Conservation (phyloP, 495 filamentous ascomycete genomes). For the Penicilliopsis zonata region DNA sequence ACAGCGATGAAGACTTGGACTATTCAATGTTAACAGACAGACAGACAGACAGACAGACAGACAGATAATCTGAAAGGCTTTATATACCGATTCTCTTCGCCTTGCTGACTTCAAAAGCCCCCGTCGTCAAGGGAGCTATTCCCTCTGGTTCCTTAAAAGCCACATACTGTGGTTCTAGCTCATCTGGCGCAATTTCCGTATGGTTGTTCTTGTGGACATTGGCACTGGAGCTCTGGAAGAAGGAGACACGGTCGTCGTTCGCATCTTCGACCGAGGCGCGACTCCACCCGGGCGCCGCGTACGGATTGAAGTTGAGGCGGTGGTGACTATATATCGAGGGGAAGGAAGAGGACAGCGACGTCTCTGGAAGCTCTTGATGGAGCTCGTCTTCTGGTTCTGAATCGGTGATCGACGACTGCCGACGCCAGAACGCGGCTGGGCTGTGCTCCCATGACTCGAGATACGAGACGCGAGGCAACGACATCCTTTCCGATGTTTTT, state of each 20-base stretch:
- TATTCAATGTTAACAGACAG: slow-evolving; percentile 6
- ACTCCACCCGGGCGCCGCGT: slow-evolving; percentile 29
- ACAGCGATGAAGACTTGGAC: slow-evolving; percentile 44
- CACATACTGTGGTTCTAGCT: neutral
- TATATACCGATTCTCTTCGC: slow-evolving; percentile 51
- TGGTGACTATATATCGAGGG: slow-evolving; percentile 23
- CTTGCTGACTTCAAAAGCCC: slow-evolving; percentile 57
- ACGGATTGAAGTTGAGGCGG: slow-evolving; percentile 34
- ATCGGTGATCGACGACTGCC: slow-evolving; percentile 4
- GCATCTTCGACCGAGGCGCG: slow-evolving; percentile 18
- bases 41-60: too few relatives aligned
- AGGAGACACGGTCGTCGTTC: slow-evolving; percentile 14
- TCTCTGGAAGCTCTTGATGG: slow-evolving; percentile 24
- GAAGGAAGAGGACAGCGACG: slow-evolving; percentile 28
- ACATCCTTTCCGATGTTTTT: too few relatives aligned
- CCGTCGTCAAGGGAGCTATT: slow-evolving; percentile 33
- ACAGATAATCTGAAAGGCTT: too few relatives aligned
- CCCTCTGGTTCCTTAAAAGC: slow-evolving; percentile 6
- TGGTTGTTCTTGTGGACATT: slow-evolving; percentile 12
- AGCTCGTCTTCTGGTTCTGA: slow-evolving; percentile 19
- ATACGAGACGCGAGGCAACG: slow-evolving; percentile 22
- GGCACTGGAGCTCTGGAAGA: slow-evolving; percentile 13
- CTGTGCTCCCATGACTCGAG: slow-evolving; percentile 34
- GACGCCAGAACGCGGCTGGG: slow-evolving; percentile 20
- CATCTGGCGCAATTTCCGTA: slow-evolving; percentile 3